A percentile compares a stretch with the other conserved stretches of the same genome.
Conservation (phyloP, 768 basidiomycete species). For the Mycena latifolia region DNA sequence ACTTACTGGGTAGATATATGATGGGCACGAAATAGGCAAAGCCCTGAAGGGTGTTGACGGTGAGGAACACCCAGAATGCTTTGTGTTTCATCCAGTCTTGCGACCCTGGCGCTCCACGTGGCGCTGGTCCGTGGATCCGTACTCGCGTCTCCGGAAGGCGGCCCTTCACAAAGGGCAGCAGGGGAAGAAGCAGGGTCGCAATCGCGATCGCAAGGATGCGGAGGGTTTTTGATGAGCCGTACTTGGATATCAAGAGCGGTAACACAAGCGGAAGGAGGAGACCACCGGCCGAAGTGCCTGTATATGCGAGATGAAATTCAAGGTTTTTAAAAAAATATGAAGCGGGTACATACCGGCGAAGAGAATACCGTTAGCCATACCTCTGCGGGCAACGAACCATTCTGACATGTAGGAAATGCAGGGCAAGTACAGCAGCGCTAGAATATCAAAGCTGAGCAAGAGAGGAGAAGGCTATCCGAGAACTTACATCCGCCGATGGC, state of each 20-base stretch:
- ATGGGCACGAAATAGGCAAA: constrained; percentile 44
- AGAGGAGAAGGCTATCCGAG: not conserved
- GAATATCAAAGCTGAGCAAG: not conserved
- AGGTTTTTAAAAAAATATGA: not conserved
- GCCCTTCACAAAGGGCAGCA: constrained; percentile 40
- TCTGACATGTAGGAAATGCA: constrained; percentile 45
- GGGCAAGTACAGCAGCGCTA: constrained; percentile 18
- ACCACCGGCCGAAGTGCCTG: constrained; percentile 43
- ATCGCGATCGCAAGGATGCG: constrained; percentile 40
- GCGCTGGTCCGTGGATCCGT: constrained; percentile 12
- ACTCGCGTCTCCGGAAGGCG: constrained; percentile 39
- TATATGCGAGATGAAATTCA: not conserved
- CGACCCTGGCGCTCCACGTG: constrained; percentile 12
- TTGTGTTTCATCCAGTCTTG: constrained; percentile 34
- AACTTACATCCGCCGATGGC: constrained; percentile 42
- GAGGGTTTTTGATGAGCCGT: constrained; percentile 39
- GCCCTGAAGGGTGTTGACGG: constrained; percentile 42
- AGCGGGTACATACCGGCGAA: constrained; percentile 42
- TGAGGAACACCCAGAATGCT: constrained; percentile 38
- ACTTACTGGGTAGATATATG: constrained; percentile 42
- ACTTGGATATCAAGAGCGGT: constrained; percentile 40
- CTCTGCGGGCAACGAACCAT: constrained; percentile 47
- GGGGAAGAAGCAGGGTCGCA: constrained; percentile 34
- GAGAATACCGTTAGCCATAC: constrained; percentile 47
- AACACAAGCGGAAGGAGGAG: constrained; percentile 42